These are phyloP conservation scores for Phytopythium vexans DNA, from an alignment of 352 stramenopile species.

Conservation along the genomic window DNA sequence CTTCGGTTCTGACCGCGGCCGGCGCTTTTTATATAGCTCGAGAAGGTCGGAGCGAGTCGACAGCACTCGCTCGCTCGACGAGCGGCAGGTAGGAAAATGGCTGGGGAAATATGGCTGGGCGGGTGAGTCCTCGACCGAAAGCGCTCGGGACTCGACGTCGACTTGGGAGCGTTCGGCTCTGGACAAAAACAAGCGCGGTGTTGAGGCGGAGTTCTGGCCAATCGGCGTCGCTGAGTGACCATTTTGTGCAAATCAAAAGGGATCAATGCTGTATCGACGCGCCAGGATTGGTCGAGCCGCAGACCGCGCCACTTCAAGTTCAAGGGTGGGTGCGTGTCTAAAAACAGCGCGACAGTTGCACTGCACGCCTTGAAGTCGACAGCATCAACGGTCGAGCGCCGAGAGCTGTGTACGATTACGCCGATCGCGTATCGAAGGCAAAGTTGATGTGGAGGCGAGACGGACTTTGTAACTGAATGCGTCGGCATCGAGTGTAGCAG, in stretches of 20 bases:
- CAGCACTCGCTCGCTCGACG: too few species aligned
- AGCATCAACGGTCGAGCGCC: too few species aligned
- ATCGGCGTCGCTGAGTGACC: background rate
- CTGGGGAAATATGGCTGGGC: too few species aligned
- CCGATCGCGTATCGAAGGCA: too few species aligned
- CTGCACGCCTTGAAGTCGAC: too few species aligned
- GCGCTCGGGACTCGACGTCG: background rate
- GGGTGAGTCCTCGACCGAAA: background rate
- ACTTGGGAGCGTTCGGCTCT: background rate
- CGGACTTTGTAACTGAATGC: background rate
- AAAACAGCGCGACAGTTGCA: background rate
- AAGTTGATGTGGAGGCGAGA: background rate
- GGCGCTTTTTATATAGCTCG: too few species aligned
- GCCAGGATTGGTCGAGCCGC: background rate
- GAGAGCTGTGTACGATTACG: too few species aligned
- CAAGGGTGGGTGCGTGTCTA: conserved; percentile 3
- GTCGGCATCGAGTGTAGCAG: too few species aligned
- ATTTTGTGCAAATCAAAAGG: background rate
- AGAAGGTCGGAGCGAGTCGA: too few species aligned
- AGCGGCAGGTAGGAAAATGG: too few species aligned
- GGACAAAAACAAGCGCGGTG: background rate
- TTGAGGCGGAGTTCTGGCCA: background rate
- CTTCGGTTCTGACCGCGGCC: too few species aligned
- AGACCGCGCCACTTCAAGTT: conserved; percentile 10
- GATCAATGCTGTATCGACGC: too few species aligned